Base-by-base conservation (phyloP, 257 asterid species). In the Primulina huaijiensis region DNA sequence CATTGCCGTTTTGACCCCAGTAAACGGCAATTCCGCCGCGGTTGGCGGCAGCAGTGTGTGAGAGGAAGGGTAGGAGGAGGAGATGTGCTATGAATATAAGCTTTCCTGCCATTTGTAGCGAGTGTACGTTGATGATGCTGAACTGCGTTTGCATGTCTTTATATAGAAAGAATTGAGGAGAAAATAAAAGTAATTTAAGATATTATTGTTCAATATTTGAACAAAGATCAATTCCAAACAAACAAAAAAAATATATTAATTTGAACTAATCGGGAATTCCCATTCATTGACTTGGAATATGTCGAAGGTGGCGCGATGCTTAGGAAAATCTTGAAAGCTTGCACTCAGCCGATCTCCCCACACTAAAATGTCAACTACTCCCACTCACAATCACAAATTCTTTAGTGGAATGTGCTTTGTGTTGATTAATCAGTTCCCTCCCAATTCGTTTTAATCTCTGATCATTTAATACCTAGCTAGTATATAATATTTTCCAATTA, bases 1-100 rank as follows among this genome's bases (percentile, higher is more conserved):
- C 94, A 69, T 79, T 74, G 63, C 96, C 97, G 74, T 87, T 88
- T 76, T 90, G 97, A 72, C 92, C 97, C 96, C 94, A 90, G 88
- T 90, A 90, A 27, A 84, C 67, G 35, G 88, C 82, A 68, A 88
- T 87, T 56, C 83, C 88, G 27, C 88, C 87, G 14, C 38, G 46
- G 7, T 50, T 9, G 68, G 65, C 60, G 56, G 63, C 53, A 43
- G 81, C 8, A 64, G 74, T 2, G 72, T 3, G 63, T 74, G 68
- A 75, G 80, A 72, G 37, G 66, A 57, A 56, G 79, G 74, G 40
- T 3, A 58, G 64, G 72, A 74, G 69, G 40, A 81, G 74, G 10
- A 72, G 40, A 14, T 29, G 71, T 64, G 63, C 63, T 8, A 69
- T 5, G 69, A 38, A n/a, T 55, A 30, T 19, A 21, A 46, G 64